These are phyloP conservation scores for Hymenoscyphus occultus DNA, from an alignment of 2,329 filamentous ascomycete species.

Conservation along the genomic window DNA sequence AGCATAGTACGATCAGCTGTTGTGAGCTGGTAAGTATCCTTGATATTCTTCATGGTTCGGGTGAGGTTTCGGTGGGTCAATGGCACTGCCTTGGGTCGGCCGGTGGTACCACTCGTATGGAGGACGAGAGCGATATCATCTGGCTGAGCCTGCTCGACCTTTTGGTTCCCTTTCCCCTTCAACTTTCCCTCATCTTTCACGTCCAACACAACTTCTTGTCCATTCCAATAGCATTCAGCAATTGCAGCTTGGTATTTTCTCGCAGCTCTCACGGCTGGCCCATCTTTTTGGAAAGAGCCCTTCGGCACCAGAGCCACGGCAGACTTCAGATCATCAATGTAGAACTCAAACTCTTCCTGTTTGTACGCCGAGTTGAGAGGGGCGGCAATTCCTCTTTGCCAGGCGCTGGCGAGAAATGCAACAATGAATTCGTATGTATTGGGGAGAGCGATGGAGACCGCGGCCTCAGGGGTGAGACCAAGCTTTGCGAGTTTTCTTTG, in stretches of 20 bases:
- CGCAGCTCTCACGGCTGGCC: slow-evolving; percentile 72
- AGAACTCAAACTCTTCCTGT: slow-evolving; percentile 88
- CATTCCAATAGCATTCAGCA: slow-evolving; percentile 81
- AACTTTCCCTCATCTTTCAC: slow-evolving; percentile 74
- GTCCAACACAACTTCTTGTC: slow-evolving; percentile 68
- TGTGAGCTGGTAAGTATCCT: slow-evolving; percentile 71
- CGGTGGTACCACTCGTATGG: slow-evolving; percentile 83
- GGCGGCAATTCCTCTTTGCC: slow-evolving; percentile 79
- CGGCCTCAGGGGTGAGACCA: slow-evolving; percentile 64
- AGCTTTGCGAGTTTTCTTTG: slow-evolving; percentile 74
- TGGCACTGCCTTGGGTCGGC: slow-evolving; percentile 79
- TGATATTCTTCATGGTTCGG: slow-evolving; percentile 79
- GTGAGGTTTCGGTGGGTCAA: slow-evolving; percentile 79
- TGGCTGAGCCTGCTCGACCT: slow-evolving; percentile 57
- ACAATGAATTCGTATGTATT: slow-evolving; percentile 90
- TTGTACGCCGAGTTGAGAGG: slow-evolving; percentile 88
- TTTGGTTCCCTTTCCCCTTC: slow-evolving; percentile 45
- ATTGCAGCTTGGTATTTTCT: slow-evolving; percentile 79
- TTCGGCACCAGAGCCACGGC: slow-evolving; percentile 72
- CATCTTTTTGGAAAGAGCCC: slow-evolving; percentile 64
- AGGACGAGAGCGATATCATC: slow-evolving; percentile 79
- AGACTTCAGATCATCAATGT: slow-evolving; percentile 83
- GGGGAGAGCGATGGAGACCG: slow-evolving; percentile 78
- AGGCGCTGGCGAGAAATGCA: slow-evolving; percentile 80
- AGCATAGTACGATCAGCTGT: slow-evolving; percentile 74